These are phyloP conservation scores for Metarhizium brunneum DNA, from an alignment of 2,329 filamentous ascomycete genomes.

Conservation along the genomic window DNA sequence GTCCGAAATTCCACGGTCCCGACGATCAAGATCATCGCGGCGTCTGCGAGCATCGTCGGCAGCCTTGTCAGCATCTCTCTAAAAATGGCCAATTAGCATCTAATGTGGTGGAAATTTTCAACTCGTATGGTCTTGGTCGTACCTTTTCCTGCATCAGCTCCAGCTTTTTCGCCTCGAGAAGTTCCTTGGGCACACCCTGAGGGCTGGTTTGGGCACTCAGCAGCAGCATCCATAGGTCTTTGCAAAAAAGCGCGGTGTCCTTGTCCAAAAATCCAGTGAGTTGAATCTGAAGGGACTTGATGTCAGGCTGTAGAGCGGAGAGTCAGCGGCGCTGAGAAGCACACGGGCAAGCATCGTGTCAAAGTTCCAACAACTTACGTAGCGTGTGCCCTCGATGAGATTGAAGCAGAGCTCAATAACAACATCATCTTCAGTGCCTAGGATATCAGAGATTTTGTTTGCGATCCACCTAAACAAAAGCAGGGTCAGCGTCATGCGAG, in stretches of 20 bases:
- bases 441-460: constrained; percentile 73
- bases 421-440: constrained; percentile 92
- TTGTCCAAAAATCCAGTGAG: constrained; percentile 93
- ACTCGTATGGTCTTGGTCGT: constrained; percentile 7
- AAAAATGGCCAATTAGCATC: constrained; percentile 4
- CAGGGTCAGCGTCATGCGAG: constrained; percentile 9
- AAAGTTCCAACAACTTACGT: constrained; percentile 37
- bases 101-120: background rate
- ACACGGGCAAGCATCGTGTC: background rate
- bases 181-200: constrained; percentile 86
- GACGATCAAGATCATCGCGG: constrained; percentile 60
- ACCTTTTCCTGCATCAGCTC: constrained; percentile 96
- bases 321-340: constrained; percentile 23
- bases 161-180: constrained; percentile 91
- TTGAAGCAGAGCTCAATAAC: constrained; percentile 77
- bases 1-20: constrained; percentile 61
- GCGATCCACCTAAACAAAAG: constrained; percentile 74
- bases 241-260: constrained; percentile 81
- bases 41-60: constrained; percentile 65
- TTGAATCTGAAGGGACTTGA: constrained; percentile 90
- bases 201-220: constrained; percentile 82
- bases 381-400: constrained; percentile 62
- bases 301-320: constrained; percentile 62
- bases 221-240: constrained; percentile 86
- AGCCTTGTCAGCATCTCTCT: constrained; percentile 77